Evolutionary conservation across 116 monocot genomes (phyloP).

Genomic region (Dioscorea cayenensis): DNA sequence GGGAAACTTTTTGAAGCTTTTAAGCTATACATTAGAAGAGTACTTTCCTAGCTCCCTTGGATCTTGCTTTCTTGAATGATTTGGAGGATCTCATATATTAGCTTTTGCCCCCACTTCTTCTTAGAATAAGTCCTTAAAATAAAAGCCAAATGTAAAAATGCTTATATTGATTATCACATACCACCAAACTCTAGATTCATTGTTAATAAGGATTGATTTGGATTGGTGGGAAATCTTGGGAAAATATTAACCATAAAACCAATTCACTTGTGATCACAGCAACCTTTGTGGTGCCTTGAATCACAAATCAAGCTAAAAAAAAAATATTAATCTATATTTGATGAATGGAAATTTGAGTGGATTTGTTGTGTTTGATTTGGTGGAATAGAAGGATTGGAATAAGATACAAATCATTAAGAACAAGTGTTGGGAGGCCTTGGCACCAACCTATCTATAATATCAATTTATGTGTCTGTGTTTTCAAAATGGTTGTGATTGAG

Average conservation of each 20-base stretch:
- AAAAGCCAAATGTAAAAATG: background rate
- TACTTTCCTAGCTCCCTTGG: background rate
- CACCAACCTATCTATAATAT: too few relatives aligned
- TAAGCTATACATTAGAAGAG: background rate
- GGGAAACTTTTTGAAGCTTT: background rate
- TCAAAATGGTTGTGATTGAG: background rate
- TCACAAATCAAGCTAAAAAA: background rate
- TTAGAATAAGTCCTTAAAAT: background rate
- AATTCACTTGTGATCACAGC: background rate
- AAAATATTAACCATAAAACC: background rate
- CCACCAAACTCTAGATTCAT: background rate
- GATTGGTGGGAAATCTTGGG: background rate
- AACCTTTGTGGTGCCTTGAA: background rate
- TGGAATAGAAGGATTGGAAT: too few relatives aligned
- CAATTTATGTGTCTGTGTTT: too few relatives aligned
- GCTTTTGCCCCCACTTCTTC: background rate
- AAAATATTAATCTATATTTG: too few relatives aligned
- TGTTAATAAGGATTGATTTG: background rate
- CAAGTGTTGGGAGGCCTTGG: too few relatives aligned
- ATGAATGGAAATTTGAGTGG: too few relatives aligned
- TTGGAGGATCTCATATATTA: conserved; percentile 1
- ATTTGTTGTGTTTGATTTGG: too few relatives aligned
- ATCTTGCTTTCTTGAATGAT: background rate
- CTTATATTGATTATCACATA: background rate
- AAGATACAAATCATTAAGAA: too few relatives aligned